Conservation (phyloP, 1,284 basidiomycete genomes). For the Ustilago crameri region DNA sequence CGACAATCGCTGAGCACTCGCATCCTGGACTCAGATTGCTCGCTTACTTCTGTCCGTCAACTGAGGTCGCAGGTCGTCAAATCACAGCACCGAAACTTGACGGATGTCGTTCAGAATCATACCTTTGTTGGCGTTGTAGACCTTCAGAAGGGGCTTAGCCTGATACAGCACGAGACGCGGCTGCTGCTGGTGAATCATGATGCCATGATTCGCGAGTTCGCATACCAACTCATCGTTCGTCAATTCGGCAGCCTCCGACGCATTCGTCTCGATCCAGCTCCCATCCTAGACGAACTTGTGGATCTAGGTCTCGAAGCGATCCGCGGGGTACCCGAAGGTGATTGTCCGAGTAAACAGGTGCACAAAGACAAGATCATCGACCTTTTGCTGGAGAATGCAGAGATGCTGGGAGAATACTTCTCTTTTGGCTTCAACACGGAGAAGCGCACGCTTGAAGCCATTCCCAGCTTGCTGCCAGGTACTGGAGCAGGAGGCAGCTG, state of each 20-base stretch:
- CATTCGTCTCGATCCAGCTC: slow-evolving; percentile 84
- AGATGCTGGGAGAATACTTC: slow-evolving; percentile 95
- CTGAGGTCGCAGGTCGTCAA: slow-evolving; percentile 76
- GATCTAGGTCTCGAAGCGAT: slow-evolving; percentile 83
- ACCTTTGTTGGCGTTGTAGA: slow-evolving; percentile 95
- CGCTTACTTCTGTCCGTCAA: slow-evolving; percentile 80
- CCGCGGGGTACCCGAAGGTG: slow-evolving; percentile 68
- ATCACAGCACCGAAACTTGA: slow-evolving; percentile 79
- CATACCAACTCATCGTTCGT: slow-evolving; percentile 90
- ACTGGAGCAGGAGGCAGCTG: slow-evolving; percentile 77
- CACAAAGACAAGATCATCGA: slow-evolving; percentile 56
- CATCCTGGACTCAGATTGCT: slow-evolving; percentile 82
- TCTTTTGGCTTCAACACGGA: slow-evolving; percentile 73
- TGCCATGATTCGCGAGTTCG: slow-evolving; percentile 78
- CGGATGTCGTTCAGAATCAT: slow-evolving; percentile 85
- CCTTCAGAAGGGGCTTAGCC: slow-evolving; percentile 76
- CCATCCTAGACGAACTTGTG: slow-evolving; percentile 78
- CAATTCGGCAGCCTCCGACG: slow-evolving; percentile 88
- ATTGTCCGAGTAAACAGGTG: slow-evolving; percentile 65
- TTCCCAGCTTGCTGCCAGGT: slow-evolving; percentile 84
- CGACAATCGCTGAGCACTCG: slow-evolving; percentile 63
- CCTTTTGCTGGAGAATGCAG: slow-evolving; percentile 72
- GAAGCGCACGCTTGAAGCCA: slow-evolving; percentile 76
- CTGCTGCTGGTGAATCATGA: slow-evolving; percentile 88
- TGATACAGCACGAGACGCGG: slow-evolving; percentile 88